Evolutionary conservation across 164 flowering plant genomes (phyloP), one percentile per base, ranked within the genome.

Genomic region (Chimonanthus salicifolius): DNA sequence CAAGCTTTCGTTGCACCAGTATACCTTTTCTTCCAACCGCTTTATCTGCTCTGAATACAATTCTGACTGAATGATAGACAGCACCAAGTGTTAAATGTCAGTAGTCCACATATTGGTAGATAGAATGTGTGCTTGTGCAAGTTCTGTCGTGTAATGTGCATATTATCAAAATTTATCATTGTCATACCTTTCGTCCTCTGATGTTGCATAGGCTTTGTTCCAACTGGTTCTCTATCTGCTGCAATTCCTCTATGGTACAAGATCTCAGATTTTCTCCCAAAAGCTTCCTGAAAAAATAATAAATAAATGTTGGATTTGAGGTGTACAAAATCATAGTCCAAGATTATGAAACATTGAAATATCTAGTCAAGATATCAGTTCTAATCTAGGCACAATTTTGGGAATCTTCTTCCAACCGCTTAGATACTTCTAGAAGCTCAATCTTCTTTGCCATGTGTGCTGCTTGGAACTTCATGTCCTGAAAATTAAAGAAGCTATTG

Each of bases 241-340:
- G 89, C 7, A 92, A 84, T 66, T 92, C 97, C 64, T 87, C 90
- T n/a, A 81, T 60, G 13, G 89, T 75, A 80, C 89, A 87, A 11
- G 87, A 73, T 58, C 73, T 86, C 68, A 92, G 47, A 33, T 84
- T 83, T 80, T 92, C 92, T 72, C 97, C 97, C 79, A 88, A 71
- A 9, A 92, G 87, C 81, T 84, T 90, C 83, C 97, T 92, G 80
- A 51, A 58, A 8, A 15, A 63, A 33, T 33, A 33, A 33, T 33
- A 33, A 33, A 33, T 33, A 33, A 33, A 6, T 20, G 33, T 10
- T 33, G 44, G 66, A 68, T 49, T 73, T 47, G 6, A 74, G 50
- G 20, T 15, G 47, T 63, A 21, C 10, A 21, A 33, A 18, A 63
- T 10, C 44, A 33, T 10, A 33, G 11, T 63, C 9, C 66, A 63